phyloP scores from a whole-genome alignment of 2,329 filamentous ascomycete genomes.

The Xylaria arbuscula region DNA sequence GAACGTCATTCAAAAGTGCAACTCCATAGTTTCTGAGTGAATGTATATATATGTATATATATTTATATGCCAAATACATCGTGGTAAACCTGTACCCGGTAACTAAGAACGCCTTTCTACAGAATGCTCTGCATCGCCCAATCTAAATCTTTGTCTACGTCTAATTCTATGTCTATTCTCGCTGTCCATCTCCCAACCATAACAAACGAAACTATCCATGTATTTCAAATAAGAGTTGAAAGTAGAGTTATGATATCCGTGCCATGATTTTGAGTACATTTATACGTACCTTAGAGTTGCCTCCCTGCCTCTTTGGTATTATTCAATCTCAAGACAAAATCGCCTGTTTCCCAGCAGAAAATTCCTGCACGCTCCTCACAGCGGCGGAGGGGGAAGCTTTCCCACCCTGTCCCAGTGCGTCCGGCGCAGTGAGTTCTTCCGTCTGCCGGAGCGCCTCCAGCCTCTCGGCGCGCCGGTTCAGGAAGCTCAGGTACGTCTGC shows the following conservation, averaged over 20 bases:
- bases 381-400: neutral
- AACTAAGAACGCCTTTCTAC: constrained; percentile 10
- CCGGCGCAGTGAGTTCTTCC: neutral
- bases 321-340: neutral
- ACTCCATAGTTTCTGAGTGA: neutral
- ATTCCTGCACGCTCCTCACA: neutral
- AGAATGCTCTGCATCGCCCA: constrained; percentile 4
- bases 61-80: constrained; percentile 1
- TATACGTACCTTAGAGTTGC: neutral
- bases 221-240: neutral
- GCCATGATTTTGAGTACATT: neutral
- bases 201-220: constrained; percentile 25
- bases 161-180: neutral
- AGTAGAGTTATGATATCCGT: neutral
- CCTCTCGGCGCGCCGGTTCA: constrained; percentile 79
- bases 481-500: constrained; percentile 88
- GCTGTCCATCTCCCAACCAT: constrained; percentile 3
- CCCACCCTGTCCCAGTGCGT: neutral
- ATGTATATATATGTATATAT: constrained; percentile 9
- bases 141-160: constrained; percentile 6
- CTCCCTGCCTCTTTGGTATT: neutral
- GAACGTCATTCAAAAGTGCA: neutral
- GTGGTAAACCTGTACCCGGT: neutral
- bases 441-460: constrained; percentile 54
- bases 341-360: constrained; percentile 12